Evolutionary conservation across 106 monocot genomes (phyloP).

Genomic region (Phalaenopsis equestris): DNA sequence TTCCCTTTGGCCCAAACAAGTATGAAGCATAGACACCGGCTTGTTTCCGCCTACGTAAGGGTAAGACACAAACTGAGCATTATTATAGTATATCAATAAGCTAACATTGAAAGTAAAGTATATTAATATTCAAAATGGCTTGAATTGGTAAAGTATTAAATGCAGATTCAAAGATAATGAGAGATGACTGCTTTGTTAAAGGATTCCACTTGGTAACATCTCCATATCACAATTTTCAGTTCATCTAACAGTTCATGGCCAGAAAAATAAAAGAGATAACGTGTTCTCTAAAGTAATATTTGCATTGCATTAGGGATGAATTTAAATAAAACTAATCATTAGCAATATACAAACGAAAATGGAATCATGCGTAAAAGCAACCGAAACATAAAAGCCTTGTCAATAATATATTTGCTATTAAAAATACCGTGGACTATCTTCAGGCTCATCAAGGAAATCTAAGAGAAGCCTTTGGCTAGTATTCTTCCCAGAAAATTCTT

Average conservation of each 20-base stretch:
- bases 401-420: conserved; percentile 1
- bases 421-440: conserved; percentile 54
- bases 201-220: no score
- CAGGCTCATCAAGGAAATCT: conserved; percentile 82
- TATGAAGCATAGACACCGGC: conserved; percentile 82
- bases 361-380: background rate
- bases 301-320: no score
- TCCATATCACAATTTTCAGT: no score
- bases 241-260: no score
- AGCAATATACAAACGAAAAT: background rate
- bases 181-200: no score
- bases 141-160: background rate
- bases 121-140: background rate
- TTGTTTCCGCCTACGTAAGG: conserved; percentile 64
- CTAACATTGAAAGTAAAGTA: background rate
- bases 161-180: no score
- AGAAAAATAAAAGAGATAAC: no score
- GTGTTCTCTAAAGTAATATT: no score
- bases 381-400: background rate
- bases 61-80: background rate
- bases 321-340: background rate
- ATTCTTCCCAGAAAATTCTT: conserved; percentile 62
- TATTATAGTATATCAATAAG: background rate
- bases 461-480: conserved; percentile 56
- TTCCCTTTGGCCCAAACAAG: conserved; percentile 61